Evolutionary conservation across 257 asterid genomes (phyloP).

Genomic region (Nyctanthes arbortristis): DNA sequence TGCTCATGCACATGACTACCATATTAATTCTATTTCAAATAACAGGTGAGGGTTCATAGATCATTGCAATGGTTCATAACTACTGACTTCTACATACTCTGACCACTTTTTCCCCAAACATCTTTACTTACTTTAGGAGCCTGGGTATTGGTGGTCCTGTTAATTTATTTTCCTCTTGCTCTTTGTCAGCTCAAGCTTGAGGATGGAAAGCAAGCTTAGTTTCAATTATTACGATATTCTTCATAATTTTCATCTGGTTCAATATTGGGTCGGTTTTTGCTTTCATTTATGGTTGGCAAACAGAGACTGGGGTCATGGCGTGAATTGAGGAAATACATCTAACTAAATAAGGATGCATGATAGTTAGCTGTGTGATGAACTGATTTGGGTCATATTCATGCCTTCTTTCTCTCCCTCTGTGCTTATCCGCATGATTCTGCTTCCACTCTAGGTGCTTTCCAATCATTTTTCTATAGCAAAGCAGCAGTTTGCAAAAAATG

Average conservation of each 20-base stretch:
- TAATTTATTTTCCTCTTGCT: conserved; percentile 16
- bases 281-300: conserved; percentile 1
- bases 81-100: conserved; percentile 6
- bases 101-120: background rate
- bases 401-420: background rate
- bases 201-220: conserved; percentile 12
- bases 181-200: conserved; percentile 1
- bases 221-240: conserved; percentile 4
- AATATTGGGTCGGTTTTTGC: conserved; percentile 11
- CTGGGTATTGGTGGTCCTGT: conserved; percentile 1
- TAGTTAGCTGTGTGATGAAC: conserved; percentile 2
- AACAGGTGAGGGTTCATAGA: conserved; percentile 55
- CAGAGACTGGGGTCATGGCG: background rate
- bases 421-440: conserved; percentile 1
- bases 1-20: conserved; percentile 93
- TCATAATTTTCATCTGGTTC: conserved; percentile 11
- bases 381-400: background rate
- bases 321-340: background rate
- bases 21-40: conserved; percentile 82
- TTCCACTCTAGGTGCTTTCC: conserved; percentile 8
- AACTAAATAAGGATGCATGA: background rate
- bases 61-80: conserved; percentile 14
- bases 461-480: background rate
- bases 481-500: background rate
- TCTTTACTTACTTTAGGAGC: conserved; percentile 5